These are phyloP conservation scores for Pholiota microspora DNA, from an alignment of 768 basidiomycete species.

Conservation along the genomic window DNA sequence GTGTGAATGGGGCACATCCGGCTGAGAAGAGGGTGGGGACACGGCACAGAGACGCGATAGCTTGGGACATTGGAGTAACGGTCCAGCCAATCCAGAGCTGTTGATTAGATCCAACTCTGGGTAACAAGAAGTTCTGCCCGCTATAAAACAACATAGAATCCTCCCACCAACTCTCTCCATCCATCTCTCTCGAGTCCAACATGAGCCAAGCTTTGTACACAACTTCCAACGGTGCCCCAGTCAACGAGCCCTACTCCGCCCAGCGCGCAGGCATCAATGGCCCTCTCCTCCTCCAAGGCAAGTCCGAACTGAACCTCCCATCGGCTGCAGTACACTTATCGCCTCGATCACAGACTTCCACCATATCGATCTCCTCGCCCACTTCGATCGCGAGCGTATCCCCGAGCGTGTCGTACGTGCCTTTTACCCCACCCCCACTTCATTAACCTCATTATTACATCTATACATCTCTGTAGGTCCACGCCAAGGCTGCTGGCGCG, in stretches of 20 bases:
- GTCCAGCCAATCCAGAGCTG: neutral
- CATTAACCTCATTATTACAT: neutral
- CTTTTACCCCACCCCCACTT: neutral
- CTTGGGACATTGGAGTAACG: neutral
- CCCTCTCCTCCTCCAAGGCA: conserved; percentile 88
- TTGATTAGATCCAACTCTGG: conserved; percentile 4
- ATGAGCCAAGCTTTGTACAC: conserved; percentile 76
- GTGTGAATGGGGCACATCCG: conserved; percentile 11
- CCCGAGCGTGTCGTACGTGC: conserved; percentile 84
- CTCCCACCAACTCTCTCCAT: conserved; percentile 15
- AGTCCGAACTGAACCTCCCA: conserved; percentile 15
- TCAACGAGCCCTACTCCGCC: conserved; percentile 71
- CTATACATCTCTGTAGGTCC: conserved; percentile 54
- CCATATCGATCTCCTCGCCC: conserved; percentile 85
- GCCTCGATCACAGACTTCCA: conserved; percentile 64
- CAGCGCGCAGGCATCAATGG: conserved; percentile 75
- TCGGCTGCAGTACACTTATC: conserved; percentile 4
- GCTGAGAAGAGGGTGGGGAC: conserved; percentile 20
- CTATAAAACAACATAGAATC: conserved; percentile 5
- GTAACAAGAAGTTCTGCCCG: neutral
- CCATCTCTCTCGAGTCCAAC: conserved; percentile 13
- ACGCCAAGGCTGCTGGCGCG: conserved; percentile 90
- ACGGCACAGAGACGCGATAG: neutral
- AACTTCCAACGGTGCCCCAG: conserved; percentile 81
- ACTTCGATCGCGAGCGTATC: conserved; percentile 94